Evolutionary conservation across 1,284 basidiomycete species (phyloP), one percentile per base, ranked within the genome.

Genomic region (Papiliotrema fonsecae): DNA sequence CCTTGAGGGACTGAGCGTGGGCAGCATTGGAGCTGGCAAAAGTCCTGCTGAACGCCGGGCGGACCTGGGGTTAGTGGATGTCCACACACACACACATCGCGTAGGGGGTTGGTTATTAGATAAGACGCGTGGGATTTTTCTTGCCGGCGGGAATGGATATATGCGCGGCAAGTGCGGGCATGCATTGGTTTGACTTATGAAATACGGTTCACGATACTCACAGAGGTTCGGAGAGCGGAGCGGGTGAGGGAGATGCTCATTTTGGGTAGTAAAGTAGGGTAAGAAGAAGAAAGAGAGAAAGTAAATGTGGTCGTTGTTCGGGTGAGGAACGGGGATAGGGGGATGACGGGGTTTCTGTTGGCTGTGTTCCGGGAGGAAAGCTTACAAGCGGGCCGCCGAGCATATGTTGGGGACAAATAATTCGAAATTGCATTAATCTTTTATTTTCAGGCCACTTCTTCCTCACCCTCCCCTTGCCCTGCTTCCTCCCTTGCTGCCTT

Each of bases 1-100:
- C 89, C 78, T 92, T 92, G 73, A 94, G 81, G 38, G 88, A 84
- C 58, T 81, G 79, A 74, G 84, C 88, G 47, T 60, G 47, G 41
- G 82, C 73, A 73, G 83, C 86, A 37, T 61, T 60, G 43, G 83
- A 74, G 46, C 80, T 77, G 34, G 87, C 72, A 60, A 74, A 76
- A 25, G 65, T 62, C 49, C 75, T 66, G 37, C 68, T 65, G 48
- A 73, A 51, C 46, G 60, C 43, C 25, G 61, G 56, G 35, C 58
- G 56, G 54, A 65, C 45, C 61, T 65, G 52, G 34, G 31, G 18
- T 37, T 26, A 24, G n/a, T 47, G 36, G 4, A 19, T 39, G 25
- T 38, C 14, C 6, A 7, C 6, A 22, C n/a, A n/a, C n/a, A n/a
- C n/a, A n/a, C n/a, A n/a, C n/a, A n/a, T n/a, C n/a, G n/a, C n/a